Conservation (phyloP, 2,329 filamentous ascomycete species). For the Colletotrichum brevisporum region DNA sequence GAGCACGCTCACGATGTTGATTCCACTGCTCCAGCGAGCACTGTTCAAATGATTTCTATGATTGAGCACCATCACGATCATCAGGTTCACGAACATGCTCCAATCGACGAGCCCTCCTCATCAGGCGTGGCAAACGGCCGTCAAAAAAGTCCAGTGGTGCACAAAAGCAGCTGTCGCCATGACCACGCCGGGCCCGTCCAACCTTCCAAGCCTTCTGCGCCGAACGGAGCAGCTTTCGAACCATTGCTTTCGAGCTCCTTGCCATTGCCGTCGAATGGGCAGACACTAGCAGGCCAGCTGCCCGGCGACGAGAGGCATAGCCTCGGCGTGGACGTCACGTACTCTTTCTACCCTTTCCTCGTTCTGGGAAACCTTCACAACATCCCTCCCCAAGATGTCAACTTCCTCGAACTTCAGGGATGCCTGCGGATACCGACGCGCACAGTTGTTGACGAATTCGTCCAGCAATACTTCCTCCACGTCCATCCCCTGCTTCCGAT, state of each 20-base stretch:
- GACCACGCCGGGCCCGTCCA: constrained; percentile 11
- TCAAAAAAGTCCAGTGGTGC: constrained; percentile 15
- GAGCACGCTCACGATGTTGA: constrained; percentile 46
- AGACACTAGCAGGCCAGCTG: constrained; percentile 39
- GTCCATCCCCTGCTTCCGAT: constrained; percentile 61
- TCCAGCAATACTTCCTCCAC: constrained; percentile 63
- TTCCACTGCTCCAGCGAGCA: constrained; percentile 47
- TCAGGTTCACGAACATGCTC: constrained; percentile 8
- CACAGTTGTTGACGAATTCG: constrained; percentile 60
- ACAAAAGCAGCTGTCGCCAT: background rate
- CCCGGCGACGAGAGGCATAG: constrained; percentile 46
- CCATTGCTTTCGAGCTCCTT: background rate
- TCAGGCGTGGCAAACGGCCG: background rate
- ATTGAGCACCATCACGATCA: background rate
- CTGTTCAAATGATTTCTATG: constrained; percentile 42
- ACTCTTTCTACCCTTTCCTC: constrained; percentile 60
- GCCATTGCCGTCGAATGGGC: constrained; percentile 2
- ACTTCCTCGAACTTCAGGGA: constrained; percentile 61
- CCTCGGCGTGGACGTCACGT: constrained; percentile 53
- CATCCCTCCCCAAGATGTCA: constrained; percentile 61
- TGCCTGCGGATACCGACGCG: constrained; percentile 61
- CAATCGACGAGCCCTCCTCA: background rate
- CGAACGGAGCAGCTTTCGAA: constrained; percentile 32
- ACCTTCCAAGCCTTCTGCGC: background rate
- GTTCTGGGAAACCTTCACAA: constrained; percentile 51